These are phyloP conservation scores for Nitzschia sp. DNA, from an alignment of 108 stramenopile species.

Conservation along the genomic window DNA sequence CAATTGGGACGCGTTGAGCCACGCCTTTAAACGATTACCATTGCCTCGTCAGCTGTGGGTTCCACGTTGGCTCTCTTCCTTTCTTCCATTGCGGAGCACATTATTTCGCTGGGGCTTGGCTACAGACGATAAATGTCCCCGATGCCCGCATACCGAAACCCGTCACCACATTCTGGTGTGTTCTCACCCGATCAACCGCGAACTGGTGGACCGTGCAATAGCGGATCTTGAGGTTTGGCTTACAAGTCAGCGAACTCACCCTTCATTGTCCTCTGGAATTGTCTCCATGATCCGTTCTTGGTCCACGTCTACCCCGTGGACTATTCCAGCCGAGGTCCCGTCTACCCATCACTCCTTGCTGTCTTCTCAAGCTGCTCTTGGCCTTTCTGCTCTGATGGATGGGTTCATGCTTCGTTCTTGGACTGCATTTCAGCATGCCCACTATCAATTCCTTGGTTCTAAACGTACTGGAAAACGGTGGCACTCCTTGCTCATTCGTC, in stretches of 20 bases:
- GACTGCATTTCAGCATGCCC: too few relatives aligned
- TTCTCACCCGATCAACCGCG: neutral
- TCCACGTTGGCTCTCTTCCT: neutral
- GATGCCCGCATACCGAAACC: neutral
- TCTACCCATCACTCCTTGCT: neutral
- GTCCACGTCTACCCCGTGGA: neutral
- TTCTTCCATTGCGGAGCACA: neutral
- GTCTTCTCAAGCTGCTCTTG: neutral
- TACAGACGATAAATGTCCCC: neutral
- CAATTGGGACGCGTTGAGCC: neutral
- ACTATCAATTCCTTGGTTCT: neutral
- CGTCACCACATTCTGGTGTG: too few relatives aligned
- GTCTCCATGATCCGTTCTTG: neutral
- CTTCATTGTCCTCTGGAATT: neutral
- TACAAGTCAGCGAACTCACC: neutral
- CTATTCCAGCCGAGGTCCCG: neutral
- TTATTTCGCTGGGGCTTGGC: neutral
- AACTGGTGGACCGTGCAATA: too few relatives aligned
- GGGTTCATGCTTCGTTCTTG: too few relatives aligned
- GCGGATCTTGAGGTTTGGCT: neutral
- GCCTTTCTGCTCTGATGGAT: neutral
- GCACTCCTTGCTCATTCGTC: neutral
- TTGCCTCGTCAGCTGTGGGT: neutral
- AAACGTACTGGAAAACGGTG: neutral
- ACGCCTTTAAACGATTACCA: neutral